These are phyloP conservation scores for Aspergillus fructus DNA, from an alignment of 2,329 filamentous ascomycete species.

Conservation along the genomic window DNA sequence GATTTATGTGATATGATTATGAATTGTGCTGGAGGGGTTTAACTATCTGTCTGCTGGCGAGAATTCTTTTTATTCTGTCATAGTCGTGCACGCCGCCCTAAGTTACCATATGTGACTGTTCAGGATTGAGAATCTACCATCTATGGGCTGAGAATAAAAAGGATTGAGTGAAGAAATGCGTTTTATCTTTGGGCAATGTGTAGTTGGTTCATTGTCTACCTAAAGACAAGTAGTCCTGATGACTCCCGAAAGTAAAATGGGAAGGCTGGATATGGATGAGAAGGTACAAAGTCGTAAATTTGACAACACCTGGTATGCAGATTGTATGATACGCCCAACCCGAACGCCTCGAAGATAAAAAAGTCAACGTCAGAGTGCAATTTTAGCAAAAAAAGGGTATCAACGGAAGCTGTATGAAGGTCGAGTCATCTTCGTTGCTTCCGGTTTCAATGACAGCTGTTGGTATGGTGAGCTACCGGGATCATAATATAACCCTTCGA, in stretches of 20 bases:
- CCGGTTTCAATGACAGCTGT: slow-evolving; percentile 44
- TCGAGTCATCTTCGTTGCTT: slow-evolving; percentile 40
- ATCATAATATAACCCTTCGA: slow-evolving; percentile 52
- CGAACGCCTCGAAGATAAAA: slow-evolving; percentile 2
- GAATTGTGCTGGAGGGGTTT: background rate
- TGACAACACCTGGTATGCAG: slow-evolving; percentile 19
- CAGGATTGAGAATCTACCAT: background rate
- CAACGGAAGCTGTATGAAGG: slow-evolving; percentile 46
- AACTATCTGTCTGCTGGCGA: background rate
- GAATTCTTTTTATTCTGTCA: background rate
- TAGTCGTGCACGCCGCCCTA: background rate
- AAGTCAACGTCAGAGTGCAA: background rate
- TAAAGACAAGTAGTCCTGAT: background rate
- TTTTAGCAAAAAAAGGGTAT: background rate
- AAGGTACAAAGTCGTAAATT: background rate
- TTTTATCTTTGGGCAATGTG: background rate
- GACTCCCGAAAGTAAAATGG: background rate
- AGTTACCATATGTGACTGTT: background rate
- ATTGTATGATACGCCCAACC: background rate
- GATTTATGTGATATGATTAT: background rate
- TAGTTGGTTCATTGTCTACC: background rate
- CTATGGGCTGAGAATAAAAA: background rate
- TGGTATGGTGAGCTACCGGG: slow-evolving; percentile 52
- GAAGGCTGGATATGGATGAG: background rate
- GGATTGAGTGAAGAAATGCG: background rate